Base-by-base conservation (phyloP, 768 basidiomycete genomes). In the Albatrellus ellisii region DNA sequence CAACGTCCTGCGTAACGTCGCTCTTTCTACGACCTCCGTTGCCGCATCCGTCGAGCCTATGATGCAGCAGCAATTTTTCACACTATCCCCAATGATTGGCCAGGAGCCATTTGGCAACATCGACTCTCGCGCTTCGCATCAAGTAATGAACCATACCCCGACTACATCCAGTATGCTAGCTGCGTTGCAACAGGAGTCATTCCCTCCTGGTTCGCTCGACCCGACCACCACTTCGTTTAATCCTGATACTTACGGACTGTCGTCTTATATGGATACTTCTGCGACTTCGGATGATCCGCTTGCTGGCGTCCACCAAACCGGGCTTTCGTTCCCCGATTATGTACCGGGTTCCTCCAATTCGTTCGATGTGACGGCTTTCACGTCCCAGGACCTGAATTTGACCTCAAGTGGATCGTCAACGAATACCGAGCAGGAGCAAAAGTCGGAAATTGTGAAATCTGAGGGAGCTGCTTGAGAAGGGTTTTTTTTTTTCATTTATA, bases 121-220 rank as follows among this genome's bases (percentile, higher is more conserved):
- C 53, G 82, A 84, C 47, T 69, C 69, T 45, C 69, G 79, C 35
- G 69, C 80, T 14, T 33, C 53, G 10, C 62, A 63, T 43, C 72
- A 72, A 40, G 58, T 75, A 52, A 82, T 88, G 77, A 72, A 68
- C 14, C 77, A 86, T 56, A 85, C 84, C 15, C 86, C 87, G 6
- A 89, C 86, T 5, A 87, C 85, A 21, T 86, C 85, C 44, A 88
- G 82, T 60, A 89, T 90, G 87, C 72, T 89, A 50, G 87, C 87
- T 27, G 85, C 85, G 8, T 67, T 90, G 51, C 85, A 87, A 56
- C 75, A 77, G 36, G 84, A 86, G 44, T 56, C 78, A 18, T 87
- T 82, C 62, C 69, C 75, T 17, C 49, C 71, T 25, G 72, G 73
- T 44, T 65, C 80, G 41, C 65, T 86, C 52, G 85, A 87, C 58